These are phyloP conservation scores for Teratosphaeria epicoccoides DNA, from an alignment of 2,329 filamentous ascomycete genomes.

Conservation along the genomic window DNA sequence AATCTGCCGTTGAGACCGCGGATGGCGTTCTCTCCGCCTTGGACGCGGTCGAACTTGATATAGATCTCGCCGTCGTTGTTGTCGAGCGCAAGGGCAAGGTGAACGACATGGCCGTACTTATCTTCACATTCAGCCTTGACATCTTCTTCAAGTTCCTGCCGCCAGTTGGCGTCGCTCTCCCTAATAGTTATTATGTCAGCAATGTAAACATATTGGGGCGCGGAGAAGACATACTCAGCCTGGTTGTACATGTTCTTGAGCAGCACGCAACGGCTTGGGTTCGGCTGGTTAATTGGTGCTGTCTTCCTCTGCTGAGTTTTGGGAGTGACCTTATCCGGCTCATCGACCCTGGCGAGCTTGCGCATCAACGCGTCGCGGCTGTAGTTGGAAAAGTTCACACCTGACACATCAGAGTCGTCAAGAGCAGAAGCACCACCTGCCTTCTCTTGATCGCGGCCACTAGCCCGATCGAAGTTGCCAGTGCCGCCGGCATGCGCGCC, in stretches of 20 bases:
- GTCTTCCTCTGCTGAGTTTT: constrained; percentile 43
- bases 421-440: constrained; percentile 83
- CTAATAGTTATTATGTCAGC: constrained; percentile 34
- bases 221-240: constrained; percentile 58
- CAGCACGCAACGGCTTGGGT: constrained; percentile 86
- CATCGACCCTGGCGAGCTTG: constrained; percentile 93
- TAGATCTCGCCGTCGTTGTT: constrained; percentile 95
- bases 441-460: constrained; percentile 77
- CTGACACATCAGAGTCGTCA: constrained; percentile 93
- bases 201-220: constrained; percentile 7
- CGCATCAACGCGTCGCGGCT: constrained; percentile 97
- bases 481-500: constrained; percentile 67
- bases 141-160: constrained; percentile 89
- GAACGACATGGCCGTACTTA: constrained; percentile 95
- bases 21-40: constrained; percentile 93
- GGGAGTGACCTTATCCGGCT: constrained; percentile 57
- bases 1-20: constrained; percentile 94
- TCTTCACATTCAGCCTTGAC: constrained; percentile 84
- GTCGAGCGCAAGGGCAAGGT: constrained; percentile 72
- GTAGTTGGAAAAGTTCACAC: constrained; percentile 99
- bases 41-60: constrained; percentile 92
- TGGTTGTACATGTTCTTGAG: constrained; percentile 94
- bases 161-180: constrained; percentile 73
- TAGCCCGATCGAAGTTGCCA: constrained; percentile 73
- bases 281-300: constrained; percentile 69